These are phyloP conservation scores for Onygenales sp. DNA, from an alignment of 2,329 filamentous ascomycete genomes.

Conservation along the genomic window DNA sequence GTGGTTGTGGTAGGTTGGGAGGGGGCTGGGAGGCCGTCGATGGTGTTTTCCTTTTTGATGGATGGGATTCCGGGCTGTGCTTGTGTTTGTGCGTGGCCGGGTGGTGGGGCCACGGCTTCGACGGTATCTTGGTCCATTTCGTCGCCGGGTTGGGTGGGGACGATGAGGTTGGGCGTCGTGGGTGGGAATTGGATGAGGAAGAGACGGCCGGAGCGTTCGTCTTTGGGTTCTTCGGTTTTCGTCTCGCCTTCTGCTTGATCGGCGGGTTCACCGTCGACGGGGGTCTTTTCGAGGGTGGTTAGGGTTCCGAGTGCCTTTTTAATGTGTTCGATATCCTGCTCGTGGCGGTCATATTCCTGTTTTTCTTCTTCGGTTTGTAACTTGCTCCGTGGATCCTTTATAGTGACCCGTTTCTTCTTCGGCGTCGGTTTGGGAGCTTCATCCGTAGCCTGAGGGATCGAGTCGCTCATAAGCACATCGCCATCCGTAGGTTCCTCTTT, in stretches of 20 bases:
- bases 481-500: constrained; percentile 48
- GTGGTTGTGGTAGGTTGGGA: constrained; percentile 6
- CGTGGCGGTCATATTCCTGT: constrained; percentile 33
- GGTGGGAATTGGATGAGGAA: constrained; percentile 59
- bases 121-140: constrained; percentile 10
- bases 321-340: constrained; percentile 30
- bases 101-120: background rate
- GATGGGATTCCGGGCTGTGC: background rate
- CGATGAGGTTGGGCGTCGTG: constrained; percentile 47
- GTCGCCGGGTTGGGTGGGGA: constrained; percentile 21
- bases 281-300: constrained; percentile 2
- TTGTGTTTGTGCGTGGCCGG: constrained; percentile 17
- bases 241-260: constrained; percentile 11
- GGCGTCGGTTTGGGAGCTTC: constrained; percentile 6
- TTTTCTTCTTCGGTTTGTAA: constrained; percentile 33
- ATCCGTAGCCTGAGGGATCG: constrained; percentile 20
- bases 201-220: constrained; percentile 43
- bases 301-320: constrained; percentile 24
- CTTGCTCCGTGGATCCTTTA: constrained; percentile 22
- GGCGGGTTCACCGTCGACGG: constrained; percentile 12
- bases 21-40: background rate
- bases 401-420: constrained; percentile 15
- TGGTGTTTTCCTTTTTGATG: constrained; percentile 5
- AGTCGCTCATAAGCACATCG: constrained; percentile 30
- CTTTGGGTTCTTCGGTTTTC: constrained; percentile 22